These are phyloP conservation scores for Fusarium longipes DNA, from an alignment of 2,329 filamentous ascomycete species.

Conservation along the genomic window DNA sequence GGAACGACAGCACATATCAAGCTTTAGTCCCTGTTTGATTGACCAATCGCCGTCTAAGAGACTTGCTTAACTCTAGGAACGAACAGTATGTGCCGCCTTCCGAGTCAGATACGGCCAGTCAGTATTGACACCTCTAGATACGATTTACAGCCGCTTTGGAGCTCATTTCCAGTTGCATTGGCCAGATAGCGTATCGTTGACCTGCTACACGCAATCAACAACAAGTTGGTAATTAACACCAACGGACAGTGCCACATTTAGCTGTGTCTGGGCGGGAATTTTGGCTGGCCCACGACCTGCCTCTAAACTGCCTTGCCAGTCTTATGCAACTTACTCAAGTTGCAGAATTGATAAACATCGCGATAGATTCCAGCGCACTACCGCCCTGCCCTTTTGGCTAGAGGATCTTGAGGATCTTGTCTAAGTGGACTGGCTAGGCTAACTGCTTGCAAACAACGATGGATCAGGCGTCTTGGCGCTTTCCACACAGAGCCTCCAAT, in stretches of 20 bases:
- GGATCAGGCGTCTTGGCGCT: slow-evolving; percentile 37
- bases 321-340: slow-evolving; percentile 4
- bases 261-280: slow-evolving; percentile 1
- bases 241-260: slow-evolving; percentile 5
- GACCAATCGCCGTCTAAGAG: neutral
- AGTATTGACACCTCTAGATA: neutral
- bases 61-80: neutral
- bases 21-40: neutral
- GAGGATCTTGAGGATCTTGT: neutral
- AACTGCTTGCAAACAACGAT: slow-evolving; percentile 26
- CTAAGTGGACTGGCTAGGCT: slow-evolving; percentile 27
- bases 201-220: neutral
- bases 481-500: slow-evolving; percentile 35
- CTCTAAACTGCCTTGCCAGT: slow-evolving; percentile 7
- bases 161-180: slow-evolving; percentile 10
- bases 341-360: neutral
- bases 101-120: neutral
- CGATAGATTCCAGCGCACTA: neutral
- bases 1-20: slow-evolving; percentile 6
- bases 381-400: neutral
- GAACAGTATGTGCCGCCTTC: slow-evolving; percentile 2
- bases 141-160: slow-evolving; percentile 1
- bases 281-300: neutral
- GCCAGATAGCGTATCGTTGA: neutral
- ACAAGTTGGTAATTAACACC: neutral